These are phyloP conservation scores for Tetrahymena thermophila DNA, from an alignment of 73 alveolate species.

Conservation along the genomic window DNA sequence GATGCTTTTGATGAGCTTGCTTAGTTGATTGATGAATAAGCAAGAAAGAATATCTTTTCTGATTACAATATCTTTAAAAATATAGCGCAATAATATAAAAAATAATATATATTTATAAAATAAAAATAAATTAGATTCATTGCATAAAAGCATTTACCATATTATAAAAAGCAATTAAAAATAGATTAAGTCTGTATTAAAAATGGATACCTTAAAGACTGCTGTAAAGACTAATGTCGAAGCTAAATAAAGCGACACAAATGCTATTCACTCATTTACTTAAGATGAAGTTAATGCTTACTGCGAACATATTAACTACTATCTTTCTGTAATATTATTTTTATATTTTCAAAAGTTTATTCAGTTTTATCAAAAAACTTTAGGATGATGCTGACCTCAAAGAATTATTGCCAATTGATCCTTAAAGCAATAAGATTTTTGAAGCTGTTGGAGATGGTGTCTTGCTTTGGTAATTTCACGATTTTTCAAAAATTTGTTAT, in stretches of 20 bases:
- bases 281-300: conserved; percentile 21
- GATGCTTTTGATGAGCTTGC: not conserved
- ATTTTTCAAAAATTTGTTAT: not conserved
- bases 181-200: not conserved
- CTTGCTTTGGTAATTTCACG: conserved; percentile 38
- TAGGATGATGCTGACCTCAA: conserved; percentile 73
- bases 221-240: conserved; percentile 1
- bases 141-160: not conserved
- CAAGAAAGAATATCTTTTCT: not conserved
- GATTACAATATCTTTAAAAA: not conserved
- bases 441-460: conserved; percentile 79
- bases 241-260: conserved; percentile 6
- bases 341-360: not conserved
- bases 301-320: conserved; percentile 37
- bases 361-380: conserved; percentile 9
- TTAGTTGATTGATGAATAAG: not conserved
- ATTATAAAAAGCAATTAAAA: not conserved
- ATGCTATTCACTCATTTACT: conserved; percentile 20
- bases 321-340: not conserved
- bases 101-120: not conserved
- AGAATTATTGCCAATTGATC: conserved; percentile 81
- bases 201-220: not conserved
- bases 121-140: not conserved
- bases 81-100: not conserved
- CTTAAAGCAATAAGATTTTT: conserved; percentile 80